phyloP scores from a whole-genome alignment of 176 grass and related monocot species.

The Hyparrhenia diplandra region DNA sequence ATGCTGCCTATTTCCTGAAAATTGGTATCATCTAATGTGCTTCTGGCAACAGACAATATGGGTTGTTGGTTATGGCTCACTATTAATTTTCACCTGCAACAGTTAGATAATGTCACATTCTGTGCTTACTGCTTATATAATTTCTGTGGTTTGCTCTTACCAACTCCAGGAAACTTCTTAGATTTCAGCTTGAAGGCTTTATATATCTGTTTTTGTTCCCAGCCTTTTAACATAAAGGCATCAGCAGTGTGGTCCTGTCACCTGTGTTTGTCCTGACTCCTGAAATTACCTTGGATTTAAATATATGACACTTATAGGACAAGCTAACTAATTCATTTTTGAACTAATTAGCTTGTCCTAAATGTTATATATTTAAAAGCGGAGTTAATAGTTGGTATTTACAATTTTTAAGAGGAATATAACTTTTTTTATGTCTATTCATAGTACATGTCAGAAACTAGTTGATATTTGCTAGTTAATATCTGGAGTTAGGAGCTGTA shows the following conservation, averaged over 20 bases:
- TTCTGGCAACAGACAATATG: background rate
- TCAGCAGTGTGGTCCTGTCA: background rate
- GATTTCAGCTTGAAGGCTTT: background rate
- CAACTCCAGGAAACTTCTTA: background rate
- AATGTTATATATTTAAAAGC: background rate
- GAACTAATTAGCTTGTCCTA: background rate
- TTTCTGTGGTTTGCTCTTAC: background rate
- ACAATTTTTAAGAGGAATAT: background rate
- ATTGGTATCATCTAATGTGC: background rate
- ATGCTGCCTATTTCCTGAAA: background rate
- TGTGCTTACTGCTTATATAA: background rate
- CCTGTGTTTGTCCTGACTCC: background rate
- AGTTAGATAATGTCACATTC: background rate
- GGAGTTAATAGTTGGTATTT: background rate
- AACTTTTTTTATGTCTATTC: background rate
- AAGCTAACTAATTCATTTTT: background rate
- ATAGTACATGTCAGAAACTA: background rate
- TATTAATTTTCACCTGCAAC: constrained; percentile 2
- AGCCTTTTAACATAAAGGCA: background rate
- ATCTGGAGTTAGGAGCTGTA: background rate
- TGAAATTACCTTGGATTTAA: background rate
- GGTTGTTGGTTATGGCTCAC: background rate
- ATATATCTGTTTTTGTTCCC: background rate
- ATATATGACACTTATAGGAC: background rate
- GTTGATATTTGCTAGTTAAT: constrained; percentile 11